Percentiles rank a stretch among this genome's conserved stretches.
phyloP scores from a whole-genome alignment of 1,139 yeast species.

The Scheffersomyces illinoinensis region DNA sequence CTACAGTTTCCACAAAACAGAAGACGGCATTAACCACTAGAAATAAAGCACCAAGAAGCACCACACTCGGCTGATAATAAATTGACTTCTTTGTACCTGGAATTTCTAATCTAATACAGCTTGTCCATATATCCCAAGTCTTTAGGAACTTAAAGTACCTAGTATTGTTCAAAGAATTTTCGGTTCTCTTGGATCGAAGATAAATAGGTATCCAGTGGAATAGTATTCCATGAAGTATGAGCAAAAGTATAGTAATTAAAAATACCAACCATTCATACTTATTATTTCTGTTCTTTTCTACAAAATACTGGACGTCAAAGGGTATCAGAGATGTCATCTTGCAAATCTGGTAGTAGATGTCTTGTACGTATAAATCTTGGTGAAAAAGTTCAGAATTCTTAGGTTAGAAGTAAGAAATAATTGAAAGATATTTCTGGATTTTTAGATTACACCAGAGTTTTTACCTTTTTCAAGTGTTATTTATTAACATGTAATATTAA shows the following conservation, averaged over 20 bases:
- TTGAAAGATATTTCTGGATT: too few species aligned
- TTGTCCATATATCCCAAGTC: conserved; percentile 25
- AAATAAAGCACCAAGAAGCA: conserved; percentile 24
- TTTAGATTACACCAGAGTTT: background rate
- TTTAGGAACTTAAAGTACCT: conserved; percentile 22
- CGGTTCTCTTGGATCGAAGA: conserved; percentile 9
- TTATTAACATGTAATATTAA: too few species aligned
- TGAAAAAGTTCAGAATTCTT: background rate
- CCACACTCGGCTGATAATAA: conserved; percentile 40
- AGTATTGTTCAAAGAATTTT: conserved; percentile 4
- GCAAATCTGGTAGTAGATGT: background rate
- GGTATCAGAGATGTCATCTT: conserved; percentile 15
- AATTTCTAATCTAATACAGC: conserved; percentile 17
- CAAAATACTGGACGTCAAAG: conserved; percentile 25
- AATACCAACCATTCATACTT: conserved; percentile 37
- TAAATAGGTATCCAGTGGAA: conserved; percentile 37
- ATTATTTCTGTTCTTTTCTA: conserved; percentile 32
- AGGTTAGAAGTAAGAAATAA: background rate
- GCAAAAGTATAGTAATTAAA: conserved; percentile 20
- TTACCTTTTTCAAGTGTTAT: too few species aligned
- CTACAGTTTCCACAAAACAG: conserved; percentile 26
- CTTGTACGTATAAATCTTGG: background rate
- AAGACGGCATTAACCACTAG: conserved; percentile 27
- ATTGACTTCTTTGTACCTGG: conserved; percentile 13
- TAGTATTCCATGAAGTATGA: conserved; percentile 35